Conservation (phyloP, 2,329 filamentous ascomycete species). For the Myriosclerotinia duriaeana region DNA sequence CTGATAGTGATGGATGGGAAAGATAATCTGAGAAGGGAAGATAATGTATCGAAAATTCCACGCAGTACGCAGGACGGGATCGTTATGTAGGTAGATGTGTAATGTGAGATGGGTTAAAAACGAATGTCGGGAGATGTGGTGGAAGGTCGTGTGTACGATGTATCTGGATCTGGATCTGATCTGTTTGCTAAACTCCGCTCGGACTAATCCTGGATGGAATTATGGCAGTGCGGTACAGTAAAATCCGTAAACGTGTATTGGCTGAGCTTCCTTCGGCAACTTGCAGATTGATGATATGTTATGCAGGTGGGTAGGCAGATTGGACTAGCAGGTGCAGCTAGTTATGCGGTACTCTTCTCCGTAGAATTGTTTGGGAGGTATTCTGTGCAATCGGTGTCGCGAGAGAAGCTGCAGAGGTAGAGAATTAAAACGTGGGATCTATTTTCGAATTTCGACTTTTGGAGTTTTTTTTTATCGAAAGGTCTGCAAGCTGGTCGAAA, state of each 20-base stretch:
- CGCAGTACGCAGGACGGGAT: conserved; percentile 17
- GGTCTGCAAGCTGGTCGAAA: neutral
- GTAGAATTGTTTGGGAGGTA: conserved; percentile 8
- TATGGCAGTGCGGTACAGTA: conserved; percentile 1
- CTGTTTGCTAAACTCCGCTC: conserved; percentile 13
- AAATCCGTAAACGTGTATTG: conserved; percentile 10
- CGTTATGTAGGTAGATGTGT: conserved; percentile 4
- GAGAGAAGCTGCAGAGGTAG: neutral
- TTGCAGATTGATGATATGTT: conserved; percentile 17
- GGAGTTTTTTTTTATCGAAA: neutral
- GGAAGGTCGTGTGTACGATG: conserved; percentile 14
- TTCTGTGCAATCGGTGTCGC: neutral
- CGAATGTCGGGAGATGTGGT: conserved; percentile 13
- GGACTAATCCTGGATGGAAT: neutral
- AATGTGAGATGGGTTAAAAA: neutral
- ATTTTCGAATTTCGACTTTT: neutral
- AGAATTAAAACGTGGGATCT: conserved; percentile 13
- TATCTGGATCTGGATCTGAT: conserved; percentile 1
- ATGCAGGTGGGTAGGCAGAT: conserved; percentile 17
- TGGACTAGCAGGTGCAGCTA: neutral
- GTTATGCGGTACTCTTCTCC: conserved; percentile 6
- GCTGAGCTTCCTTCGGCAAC: conserved; percentile 11
- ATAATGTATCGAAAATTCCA: conserved; percentile 20
- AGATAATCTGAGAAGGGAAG: conserved; percentile 3
- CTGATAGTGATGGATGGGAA: conserved; percentile 9